Evolutionary conservation across 768 basidiomycete genomes (phyloP).

Genomic region (Agaricus sinodeliciosus): DNA sequence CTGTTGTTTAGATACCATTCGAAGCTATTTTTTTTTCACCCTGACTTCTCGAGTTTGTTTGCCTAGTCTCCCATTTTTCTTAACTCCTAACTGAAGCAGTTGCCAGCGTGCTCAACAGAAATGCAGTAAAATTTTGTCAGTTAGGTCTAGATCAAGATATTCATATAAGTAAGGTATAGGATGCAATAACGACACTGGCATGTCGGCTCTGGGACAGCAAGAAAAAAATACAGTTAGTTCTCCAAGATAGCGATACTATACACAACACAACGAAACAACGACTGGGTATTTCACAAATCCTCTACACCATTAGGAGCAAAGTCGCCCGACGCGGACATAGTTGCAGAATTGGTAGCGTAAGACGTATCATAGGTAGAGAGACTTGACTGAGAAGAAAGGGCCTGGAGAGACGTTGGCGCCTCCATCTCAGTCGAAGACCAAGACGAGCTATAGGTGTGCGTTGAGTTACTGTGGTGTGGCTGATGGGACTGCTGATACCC

Average conservation of each 20-base stretch:
- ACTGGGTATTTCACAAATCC: constrained; percentile 16
- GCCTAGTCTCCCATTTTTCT: no score
- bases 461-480: constrained; percentile 9
- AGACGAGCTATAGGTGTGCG: constrained; percentile 30
- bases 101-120: background rate
- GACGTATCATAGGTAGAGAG: constrained; percentile 29
- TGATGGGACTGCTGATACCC: constrained; percentile 24
- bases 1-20: background rate
- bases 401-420: constrained; percentile 26
- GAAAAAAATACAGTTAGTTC: background rate
- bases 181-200: background rate
- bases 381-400: constrained; percentile 20
- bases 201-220: background rate
- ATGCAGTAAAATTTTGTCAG: background rate
- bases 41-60: background rate
- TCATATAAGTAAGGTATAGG: constrained; percentile 4
- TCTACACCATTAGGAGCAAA: constrained; percentile 29
- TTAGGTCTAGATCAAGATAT: background rate
- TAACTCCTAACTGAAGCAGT: no score
- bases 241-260: constrained; percentile 10
- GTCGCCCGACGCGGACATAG: constrained; percentile 36
- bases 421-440: constrained; percentile 32
- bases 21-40: background rate
- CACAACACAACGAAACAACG: background rate
- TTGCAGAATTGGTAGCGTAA: constrained; percentile 25